phyloP scores from a whole-genome alignment of 352 stramenopile genomes.

The Phytophthora crassamura region DNA sequence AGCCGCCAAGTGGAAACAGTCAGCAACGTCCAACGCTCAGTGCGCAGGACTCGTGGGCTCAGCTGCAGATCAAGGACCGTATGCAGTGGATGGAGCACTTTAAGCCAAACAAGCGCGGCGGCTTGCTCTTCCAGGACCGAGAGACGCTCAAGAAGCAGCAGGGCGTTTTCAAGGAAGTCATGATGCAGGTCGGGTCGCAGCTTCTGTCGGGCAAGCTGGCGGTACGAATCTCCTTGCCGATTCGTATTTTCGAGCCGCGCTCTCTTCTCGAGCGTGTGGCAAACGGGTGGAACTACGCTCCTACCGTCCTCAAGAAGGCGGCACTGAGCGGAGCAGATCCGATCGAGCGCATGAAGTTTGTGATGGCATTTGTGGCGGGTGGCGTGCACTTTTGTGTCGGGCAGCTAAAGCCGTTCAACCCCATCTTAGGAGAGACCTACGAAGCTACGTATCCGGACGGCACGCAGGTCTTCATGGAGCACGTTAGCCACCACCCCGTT shows the following conservation, averaged over 20 bases:
- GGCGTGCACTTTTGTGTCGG: slow-evolving; percentile 78
- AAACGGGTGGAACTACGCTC: slow-evolving; percentile 79
- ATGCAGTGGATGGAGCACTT: slow-evolving; percentile 68
- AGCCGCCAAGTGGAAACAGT: slow-evolving; percentile 11
- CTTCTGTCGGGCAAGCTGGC: slow-evolving; percentile 72
- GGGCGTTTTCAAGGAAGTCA: slow-evolving; percentile 82
- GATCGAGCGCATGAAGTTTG: slow-evolving; percentile 71
- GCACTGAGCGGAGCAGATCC: slow-evolving; percentile 54
- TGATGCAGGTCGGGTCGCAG: slow-evolving; percentile 77
- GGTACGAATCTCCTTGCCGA: slow-evolving; percentile 75
- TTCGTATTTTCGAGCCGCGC: slow-evolving; percentile 79
- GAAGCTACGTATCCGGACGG: slow-evolving; percentile 76
- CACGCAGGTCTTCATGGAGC: slow-evolving; percentile 72
- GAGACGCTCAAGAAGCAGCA: slow-evolving; percentile 82
- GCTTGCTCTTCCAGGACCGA: slow-evolving; percentile 68
- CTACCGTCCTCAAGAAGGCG: slow-evolving; percentile 78
- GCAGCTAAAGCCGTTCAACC: slow-evolving; percentile 85
- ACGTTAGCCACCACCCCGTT: slow-evolving; percentile 77
- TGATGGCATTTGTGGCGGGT: slow-evolving; percentile 73
- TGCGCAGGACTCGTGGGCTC: slow-evolving; percentile 50
- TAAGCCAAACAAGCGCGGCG: slow-evolving; percentile 76
- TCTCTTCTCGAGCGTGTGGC: slow-evolving; percentile 78
- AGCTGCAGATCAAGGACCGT: slow-evolving; percentile 59
- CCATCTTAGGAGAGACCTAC: slow-evolving; percentile 83
- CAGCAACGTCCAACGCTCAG: slow-evolving; percentile 18